Evolutionary conservation across 1,284 basidiomycete genomes (phyloP).

Genomic region (Malassezia globosa): DNA sequence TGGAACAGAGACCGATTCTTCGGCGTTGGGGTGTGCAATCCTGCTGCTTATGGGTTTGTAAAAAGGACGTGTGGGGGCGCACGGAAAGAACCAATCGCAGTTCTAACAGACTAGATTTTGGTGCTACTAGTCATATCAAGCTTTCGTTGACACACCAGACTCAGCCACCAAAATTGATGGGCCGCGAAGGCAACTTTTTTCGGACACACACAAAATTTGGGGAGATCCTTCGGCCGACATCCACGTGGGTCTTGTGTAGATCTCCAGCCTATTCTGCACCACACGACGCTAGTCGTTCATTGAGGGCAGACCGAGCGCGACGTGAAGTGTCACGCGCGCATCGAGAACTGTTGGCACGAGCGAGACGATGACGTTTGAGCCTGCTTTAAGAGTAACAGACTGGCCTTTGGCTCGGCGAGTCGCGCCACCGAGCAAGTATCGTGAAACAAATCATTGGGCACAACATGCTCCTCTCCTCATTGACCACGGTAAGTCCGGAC

Average conservation of each 20-base stretch:
- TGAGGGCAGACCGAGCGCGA: too few relatives aligned
- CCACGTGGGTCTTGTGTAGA: too few relatives aligned
- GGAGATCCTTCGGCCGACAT: too few relatives aligned
- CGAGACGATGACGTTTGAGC: not conserved
- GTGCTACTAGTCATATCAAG: too few relatives aligned
- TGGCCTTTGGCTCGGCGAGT: constrained; percentile 4
- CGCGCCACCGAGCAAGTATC: constrained; percentile 11
- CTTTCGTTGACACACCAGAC: too few relatives aligned
- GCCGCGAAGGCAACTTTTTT: too few relatives aligned
- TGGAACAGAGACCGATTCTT: too few relatives aligned
- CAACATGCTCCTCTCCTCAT: constrained; percentile 59
- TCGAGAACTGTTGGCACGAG: not conserved
- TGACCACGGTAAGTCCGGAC: constrained; percentile 59
- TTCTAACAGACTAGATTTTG: too few relatives aligned
- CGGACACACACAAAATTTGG: too few relatives aligned
- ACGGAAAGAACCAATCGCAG: not conserved
- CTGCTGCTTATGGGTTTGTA: not conserved
- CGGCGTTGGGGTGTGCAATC: not conserved
- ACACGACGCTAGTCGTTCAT: too few relatives aligned
- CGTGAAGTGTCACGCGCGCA: not conserved
- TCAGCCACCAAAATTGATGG: too few relatives aligned
- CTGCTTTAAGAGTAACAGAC: constrained; percentile 6
- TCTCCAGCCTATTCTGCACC: too few relatives aligned
- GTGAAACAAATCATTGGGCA: constrained; percentile 26
- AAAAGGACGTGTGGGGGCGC: not conserved